phyloP scores from a whole-genome alignment of 768 basidiomycete genomes.

The Galerina marginata region DNA sequence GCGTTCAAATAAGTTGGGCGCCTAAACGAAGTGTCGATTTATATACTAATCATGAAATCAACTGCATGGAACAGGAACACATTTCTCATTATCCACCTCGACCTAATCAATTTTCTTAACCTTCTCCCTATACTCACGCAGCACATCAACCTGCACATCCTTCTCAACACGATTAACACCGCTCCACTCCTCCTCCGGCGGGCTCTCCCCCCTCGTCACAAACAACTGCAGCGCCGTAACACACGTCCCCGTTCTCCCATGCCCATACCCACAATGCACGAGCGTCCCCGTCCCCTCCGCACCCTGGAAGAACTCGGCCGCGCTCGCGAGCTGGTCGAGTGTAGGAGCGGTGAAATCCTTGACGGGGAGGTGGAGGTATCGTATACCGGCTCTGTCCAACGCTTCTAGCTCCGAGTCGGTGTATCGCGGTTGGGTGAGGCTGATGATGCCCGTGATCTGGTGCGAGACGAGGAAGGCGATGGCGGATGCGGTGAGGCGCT shows the following conservation, averaged over 20 bases:
- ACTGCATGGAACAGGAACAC: too few relatives aligned
- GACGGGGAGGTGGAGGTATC: not conserved
- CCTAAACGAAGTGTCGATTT: too few relatives aligned
- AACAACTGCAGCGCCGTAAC: constrained; percentile 1
- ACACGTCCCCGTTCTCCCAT: not conserved
- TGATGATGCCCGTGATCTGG: not conserved
- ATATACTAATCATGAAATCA: too few relatives aligned
- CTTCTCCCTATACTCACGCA: not conserved
- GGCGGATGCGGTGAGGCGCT: not conserved
- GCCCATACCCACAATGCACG: not conserved
- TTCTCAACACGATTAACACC: not conserved
- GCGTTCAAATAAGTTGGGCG: too few relatives aligned
- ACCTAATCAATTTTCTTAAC: too few relatives aligned
- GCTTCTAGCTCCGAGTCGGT: not conserved
- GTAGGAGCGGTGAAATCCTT: not conserved
- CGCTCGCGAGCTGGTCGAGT: not conserved
- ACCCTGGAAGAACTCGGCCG: not conserved
- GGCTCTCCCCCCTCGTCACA: not conserved
- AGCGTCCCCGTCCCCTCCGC: not conserved
- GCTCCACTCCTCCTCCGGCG: not conserved
- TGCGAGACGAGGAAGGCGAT: not conserved
- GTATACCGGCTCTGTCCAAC: not conserved
- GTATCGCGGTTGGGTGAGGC: not conserved
- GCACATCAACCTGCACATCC: not conserved
- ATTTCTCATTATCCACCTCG: too few relatives aligned